These are phyloP conservation scores for Hygrocybe punicea DNA, from an alignment of 768 basidiomycete genomes.

Conservation along the genomic window DNA sequence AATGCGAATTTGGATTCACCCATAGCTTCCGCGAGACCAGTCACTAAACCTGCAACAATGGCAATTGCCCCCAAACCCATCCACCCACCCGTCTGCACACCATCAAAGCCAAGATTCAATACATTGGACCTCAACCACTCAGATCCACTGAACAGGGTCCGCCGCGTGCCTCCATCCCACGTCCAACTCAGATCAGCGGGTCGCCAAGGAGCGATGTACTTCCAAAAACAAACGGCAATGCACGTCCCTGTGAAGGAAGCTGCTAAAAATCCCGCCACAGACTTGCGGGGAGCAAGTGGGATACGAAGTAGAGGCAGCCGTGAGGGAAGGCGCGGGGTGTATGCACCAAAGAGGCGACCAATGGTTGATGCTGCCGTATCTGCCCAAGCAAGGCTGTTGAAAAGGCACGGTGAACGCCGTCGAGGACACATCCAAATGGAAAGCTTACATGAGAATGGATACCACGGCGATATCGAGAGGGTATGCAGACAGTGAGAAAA, in stretches of 20 bases:
- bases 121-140: conserved; percentile 6
- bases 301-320: conserved; percentile 47
- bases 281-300: conserved; percentile 79
- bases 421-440: conserved; percentile 6
- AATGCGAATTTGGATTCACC: conserved; percentile 48
- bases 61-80: conserved; percentile 55
- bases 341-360: conserved; percentile 82
- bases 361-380: conserved; percentile 92
- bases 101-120: conserved; percentile 1
- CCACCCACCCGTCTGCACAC: conserved; percentile 36
- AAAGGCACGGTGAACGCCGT: background rate
- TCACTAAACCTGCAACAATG: conserved; percentile 68
- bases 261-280: conserved; percentile 78
- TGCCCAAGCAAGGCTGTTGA: conserved; percentile 83
- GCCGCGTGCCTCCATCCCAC: conserved; percentile 51
- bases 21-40: conserved; percentile 84
- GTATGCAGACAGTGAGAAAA: conserved; percentile 68
- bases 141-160: conserved; percentile 5
- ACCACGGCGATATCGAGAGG: conserved; percentile 89
- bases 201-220: conserved; percentile 51
- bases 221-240: conserved; percentile 72
- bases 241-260: conserved; percentile 68
- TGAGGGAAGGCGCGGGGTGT: conserved; percentile 56
- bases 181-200: conserved; percentile 48
- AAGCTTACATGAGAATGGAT: conserved; percentile 80